Evolutionary conservation across 257 asterid species (phyloP).

Genomic region (Nicotiana tomentosiformis): DNA sequence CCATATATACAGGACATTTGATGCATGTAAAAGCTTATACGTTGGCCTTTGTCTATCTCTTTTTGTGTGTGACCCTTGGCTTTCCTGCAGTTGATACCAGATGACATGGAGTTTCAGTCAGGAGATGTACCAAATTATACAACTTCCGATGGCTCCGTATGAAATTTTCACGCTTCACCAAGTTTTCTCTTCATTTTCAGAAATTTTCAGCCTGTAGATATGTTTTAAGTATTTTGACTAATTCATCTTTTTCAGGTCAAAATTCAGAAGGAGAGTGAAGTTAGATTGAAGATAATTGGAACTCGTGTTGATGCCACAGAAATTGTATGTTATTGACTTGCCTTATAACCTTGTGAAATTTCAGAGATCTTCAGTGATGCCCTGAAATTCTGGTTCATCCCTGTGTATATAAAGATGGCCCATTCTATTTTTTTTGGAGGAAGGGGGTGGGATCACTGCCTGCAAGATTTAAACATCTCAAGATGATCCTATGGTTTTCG

Average conservation of each 20-base stretch:
- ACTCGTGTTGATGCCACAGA: constrained; percentile 65
- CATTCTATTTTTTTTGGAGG: not conserved
- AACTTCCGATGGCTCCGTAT: constrained; percentile 66
- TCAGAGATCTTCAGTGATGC: not conserved
- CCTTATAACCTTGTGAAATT: not conserved
- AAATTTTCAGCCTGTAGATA: not conserved
- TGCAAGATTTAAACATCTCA: not conserved
- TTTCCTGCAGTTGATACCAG: constrained; percentile 66
- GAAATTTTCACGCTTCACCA: not conserved
- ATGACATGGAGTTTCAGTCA: constrained; percentile 93
- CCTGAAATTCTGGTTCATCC: not conserved
- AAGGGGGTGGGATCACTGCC: not conserved
- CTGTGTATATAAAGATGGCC: not conserved
- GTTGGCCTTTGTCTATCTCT: not conserved
- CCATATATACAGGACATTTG: not conserved
- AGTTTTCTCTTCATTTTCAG: not conserved
- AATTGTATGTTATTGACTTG: constrained; percentile 47
- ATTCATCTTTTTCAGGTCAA: constrained; percentile 22
- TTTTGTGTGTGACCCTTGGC: not conserved
- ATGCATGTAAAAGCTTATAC: not conserved
- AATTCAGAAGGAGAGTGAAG: constrained; percentile 38
- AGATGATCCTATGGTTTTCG: not conserved
- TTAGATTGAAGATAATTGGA: constrained; percentile 40
- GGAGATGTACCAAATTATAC: constrained; percentile 90
- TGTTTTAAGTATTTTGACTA: not conserved